phyloP scores from a whole-genome alignment of 805 yeast genomes.

The Ascoidea asiatica region DNA sequence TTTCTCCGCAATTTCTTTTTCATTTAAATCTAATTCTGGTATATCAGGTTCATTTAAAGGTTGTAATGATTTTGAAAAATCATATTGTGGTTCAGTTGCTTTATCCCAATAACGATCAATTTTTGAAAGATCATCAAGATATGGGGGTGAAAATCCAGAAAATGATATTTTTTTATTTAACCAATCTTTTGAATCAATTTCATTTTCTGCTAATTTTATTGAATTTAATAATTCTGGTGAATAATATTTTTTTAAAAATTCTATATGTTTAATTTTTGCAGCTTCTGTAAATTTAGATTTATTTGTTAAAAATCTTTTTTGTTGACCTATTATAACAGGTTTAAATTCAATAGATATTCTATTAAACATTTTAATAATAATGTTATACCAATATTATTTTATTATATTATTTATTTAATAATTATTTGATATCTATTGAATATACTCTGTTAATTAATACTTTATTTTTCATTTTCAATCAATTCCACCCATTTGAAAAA shows the following conservation, averaged over 20 bases:
- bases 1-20: slow-evolving; percentile 13
- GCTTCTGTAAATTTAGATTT: no score
- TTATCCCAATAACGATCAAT: slow-evolving; percentile 70
- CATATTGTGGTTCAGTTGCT: slow-evolving; percentile 35
- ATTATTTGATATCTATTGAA: no score
- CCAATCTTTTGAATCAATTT: slow-evolving; percentile 54
- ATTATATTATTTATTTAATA: no score
- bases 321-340: no score
- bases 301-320: no score
- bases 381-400: no score
- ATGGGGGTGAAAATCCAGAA: slow-evolving; percentile 54
- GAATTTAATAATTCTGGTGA: slow-evolving; percentile 72
- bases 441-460: no score
- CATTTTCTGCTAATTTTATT: slow-evolving; percentile 67
- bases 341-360: no score
- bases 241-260: slow-evolving; percentile 53
- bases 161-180: slow-evolving; percentile 24
- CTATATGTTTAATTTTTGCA: slow-evolving; percentile 15
- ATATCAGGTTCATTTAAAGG: slow-evolving; percentile 40
- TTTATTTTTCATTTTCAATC: no score
- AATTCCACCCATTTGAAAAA: no score
- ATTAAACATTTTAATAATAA: no score
- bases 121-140: slow-evolving; percentile 55
- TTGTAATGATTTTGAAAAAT: slow-evolving; percentile 40
- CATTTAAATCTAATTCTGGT: slow-evolving; percentile 27